These are phyloP conservation scores for Eucalyptus sp. DNA, from an alignment of 345 rosid genomes.

Conservation along the genomic window DNA sequence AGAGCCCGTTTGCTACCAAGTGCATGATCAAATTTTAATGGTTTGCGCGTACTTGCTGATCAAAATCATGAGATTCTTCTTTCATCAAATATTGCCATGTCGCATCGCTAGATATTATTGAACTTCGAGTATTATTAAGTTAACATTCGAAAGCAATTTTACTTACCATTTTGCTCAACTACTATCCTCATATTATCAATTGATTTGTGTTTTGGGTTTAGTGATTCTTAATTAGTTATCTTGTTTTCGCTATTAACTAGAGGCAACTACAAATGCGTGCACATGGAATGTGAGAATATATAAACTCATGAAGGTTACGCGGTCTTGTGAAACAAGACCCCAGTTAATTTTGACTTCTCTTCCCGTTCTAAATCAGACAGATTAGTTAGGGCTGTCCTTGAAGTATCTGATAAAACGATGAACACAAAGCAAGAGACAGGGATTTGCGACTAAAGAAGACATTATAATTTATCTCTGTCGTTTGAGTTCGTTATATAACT, in stretches of 20 bases:
- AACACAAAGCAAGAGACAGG: not conserved
- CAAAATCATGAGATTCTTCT: not conserved
- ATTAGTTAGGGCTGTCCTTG: not conserved
- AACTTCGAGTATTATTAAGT: not conserved
- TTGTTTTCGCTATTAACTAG: not conserved
- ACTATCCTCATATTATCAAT: not conserved
- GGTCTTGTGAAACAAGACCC: not conserved
- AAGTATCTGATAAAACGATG: not conserved
- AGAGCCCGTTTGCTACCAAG: not conserved
- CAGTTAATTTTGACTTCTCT: not conserved
- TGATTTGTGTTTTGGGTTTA: not conserved
- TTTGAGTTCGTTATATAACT: not conserved
- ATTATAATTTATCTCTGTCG: not conserved
- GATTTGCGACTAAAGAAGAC: not conserved
- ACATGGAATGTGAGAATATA: not conserved
- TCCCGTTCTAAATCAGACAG: not conserved
- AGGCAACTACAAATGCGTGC: not conserved
- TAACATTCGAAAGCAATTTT: not conserved
- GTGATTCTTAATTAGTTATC: not conserved
- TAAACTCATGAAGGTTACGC: not conserved
- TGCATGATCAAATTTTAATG: not conserved
- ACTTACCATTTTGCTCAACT: not conserved
- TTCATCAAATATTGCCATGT: not conserved
- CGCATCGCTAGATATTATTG: not conserved
- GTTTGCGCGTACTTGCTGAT: rapidly evolving